phyloP scores from a whole-genome alignment of 164 flowering plant genomes.

The Sextonia rubra region DNA sequence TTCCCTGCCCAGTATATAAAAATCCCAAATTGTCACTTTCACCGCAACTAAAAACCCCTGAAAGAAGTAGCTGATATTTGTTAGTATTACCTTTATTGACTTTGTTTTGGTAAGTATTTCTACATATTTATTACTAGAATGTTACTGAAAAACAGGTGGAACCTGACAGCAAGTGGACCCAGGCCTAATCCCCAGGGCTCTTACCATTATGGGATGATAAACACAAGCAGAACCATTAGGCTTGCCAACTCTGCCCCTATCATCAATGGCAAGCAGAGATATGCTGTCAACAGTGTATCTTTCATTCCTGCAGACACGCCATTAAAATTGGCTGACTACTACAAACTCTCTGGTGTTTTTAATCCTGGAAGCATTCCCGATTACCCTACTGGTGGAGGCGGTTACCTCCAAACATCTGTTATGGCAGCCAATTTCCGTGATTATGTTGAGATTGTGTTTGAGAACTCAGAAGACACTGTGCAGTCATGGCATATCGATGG shows the following conservation, averaged over 20 bases:
- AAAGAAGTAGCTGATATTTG: not conserved
- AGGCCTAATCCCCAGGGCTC: conserved; percentile 98
- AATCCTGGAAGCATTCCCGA: conserved; percentile 59
- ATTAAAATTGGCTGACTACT: conserved; percentile 75
- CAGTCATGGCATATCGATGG: conserved; percentile 92
- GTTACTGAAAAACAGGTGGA: conserved; percentile 35
- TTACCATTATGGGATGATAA: conserved; percentile 80
- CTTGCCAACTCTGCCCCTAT: conserved; percentile 62
- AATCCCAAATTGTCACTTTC: too few relatives aligned
- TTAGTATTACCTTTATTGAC: not conserved
- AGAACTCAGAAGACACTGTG: conserved; percentile 59
- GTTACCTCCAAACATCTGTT: conserved; percentile 72
- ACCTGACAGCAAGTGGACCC: conserved; percentile 86
- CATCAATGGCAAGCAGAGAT: conserved; percentile 78
- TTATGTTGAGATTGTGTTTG: conserved; percentile 61
- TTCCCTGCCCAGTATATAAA: too few relatives aligned
- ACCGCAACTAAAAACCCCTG: not conserved
- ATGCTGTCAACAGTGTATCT: conserved; percentile 80
- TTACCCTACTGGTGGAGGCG: conserved; percentile 56
- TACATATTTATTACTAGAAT: not conserved
- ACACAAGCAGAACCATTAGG: conserved; percentile 56
- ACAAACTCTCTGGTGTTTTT: conserved; percentile 65
- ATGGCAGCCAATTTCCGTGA: conserved; percentile 78
- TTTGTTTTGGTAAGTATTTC: not conserved
- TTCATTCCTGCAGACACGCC: conserved; percentile 79